These are phyloP conservation scores for Diaporthe australafricana DNA, from an alignment of 2,329 filamentous ascomycete genomes.

Conservation along the genomic window DNA sequence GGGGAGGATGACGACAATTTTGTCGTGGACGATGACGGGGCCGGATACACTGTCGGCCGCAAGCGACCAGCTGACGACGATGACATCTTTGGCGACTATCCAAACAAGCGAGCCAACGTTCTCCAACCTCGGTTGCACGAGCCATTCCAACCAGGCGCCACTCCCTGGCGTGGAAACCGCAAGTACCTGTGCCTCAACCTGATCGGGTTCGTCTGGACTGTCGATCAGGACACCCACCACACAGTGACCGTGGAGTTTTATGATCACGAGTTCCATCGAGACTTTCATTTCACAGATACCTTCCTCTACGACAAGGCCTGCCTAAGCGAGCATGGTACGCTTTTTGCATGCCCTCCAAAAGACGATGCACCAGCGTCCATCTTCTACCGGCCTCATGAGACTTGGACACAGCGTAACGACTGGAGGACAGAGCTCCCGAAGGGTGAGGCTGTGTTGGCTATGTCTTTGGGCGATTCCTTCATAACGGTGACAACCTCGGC, in stretches of 20 bases:
- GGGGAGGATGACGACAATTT: constrained; percentile 78
- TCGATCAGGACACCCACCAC: constrained; percentile 92
- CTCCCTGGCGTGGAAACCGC: constrained; percentile 93
- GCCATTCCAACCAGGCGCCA: constrained; percentile 92
- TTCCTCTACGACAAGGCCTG: constrained; percentile 97
- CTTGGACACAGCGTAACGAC: constrained; percentile 90
- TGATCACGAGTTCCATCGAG: constrained; percentile 89
- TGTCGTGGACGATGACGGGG: constrained; percentile 94
- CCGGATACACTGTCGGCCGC: constrained; percentile 79
- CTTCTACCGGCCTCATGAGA: constrained; percentile 98
- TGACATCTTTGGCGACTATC: constrained; percentile 59
- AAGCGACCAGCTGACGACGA: constrained; percentile 65
- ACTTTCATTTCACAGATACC: constrained; percentile 98
- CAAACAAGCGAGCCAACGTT: constrained; percentile 63
- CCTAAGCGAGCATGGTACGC: constrained; percentile 83
- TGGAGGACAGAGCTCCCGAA: constrained; percentile 90
- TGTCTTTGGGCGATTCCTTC: constrained; percentile 92
- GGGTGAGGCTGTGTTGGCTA: constrained; percentile 87
- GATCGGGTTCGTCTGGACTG: constrained; percentile 95
- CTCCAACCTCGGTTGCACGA: constrained; percentile 78
- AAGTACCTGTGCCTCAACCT: constrained; percentile 95
- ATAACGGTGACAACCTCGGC: constrained; percentile 88
- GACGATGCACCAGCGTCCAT: constrained; percentile 78
- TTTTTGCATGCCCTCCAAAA: constrained; percentile 82
- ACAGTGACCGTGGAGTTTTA: constrained; percentile 98